A percentile compares a stretch with the other conserved stretches of the same genome.
phyloP scores from a whole-genome alignment of 2,329 filamentous ascomycete species.

The Hawksworthiomyces lignivorus region DNA sequence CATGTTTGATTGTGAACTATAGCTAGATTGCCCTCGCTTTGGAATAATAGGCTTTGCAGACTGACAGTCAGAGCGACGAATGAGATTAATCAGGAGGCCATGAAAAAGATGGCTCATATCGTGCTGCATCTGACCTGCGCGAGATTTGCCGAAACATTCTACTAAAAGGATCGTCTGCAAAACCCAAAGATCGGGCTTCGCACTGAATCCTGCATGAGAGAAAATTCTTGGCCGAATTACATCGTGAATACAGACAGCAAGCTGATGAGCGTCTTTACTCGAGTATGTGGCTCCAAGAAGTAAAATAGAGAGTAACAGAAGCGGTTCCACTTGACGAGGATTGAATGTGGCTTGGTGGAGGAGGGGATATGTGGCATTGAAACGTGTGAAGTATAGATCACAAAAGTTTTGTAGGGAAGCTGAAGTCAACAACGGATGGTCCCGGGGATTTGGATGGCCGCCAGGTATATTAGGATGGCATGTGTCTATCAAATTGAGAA shows the following conservation, averaged over 20 bases:
- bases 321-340: slow-evolving; percentile 5
- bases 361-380: slow-evolving; percentile 14
- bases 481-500: neutral
- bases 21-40: neutral
- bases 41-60: slow-evolving; percentile 4
- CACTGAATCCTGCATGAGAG: slow-evolving; percentile 12
- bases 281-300: slow-evolving; percentile 14
- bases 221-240: slow-evolving; percentile 14
- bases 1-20: neutral
- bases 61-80: slow-evolving; percentile 15
- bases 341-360: slow-evolving; percentile 10
- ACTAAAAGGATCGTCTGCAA: slow-evolving; percentile 14
- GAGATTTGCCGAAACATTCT: slow-evolving; percentile 16
- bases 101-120: slow-evolving; percentile 17
- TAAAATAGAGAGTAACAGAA: slow-evolving; percentile 10
- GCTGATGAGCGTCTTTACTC: slow-evolving; percentile 14
- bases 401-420: slow-evolving; percentile 7
- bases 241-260: slow-evolving; percentile 15
- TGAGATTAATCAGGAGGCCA: slow-evolving; percentile 15
- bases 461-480: neutral
- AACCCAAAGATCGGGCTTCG: slow-evolving; percentile 12
- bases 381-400: slow-evolving; percentile 9
- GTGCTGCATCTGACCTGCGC: slow-evolving; percentile 16
- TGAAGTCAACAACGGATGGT: slow-evolving; percentile 7
- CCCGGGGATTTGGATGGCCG: neutral